Base-by-base conservation (phyloP, 1,139 yeast genomes). In the Kodamaea sp. region DNA sequence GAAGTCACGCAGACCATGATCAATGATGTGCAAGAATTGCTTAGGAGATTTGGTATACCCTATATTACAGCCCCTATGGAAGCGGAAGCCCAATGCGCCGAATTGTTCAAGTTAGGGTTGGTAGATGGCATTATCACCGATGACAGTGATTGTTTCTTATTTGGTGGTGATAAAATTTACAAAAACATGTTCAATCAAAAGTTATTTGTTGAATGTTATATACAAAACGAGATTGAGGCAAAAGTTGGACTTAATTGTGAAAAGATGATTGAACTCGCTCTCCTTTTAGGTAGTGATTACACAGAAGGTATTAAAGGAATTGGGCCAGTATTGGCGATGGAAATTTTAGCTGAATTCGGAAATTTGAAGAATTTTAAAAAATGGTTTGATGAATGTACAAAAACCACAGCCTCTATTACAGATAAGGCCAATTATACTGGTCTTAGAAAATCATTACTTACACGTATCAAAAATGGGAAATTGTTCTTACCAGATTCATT, bases 21-120 rank as follows among this genome's bases (percentile, higher is more conserved):
- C 20, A 71, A 73, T 33, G 97, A 92, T 55, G 94, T 95, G 8
- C 97, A 92, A 59, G 96, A 88, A 45, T 67, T 94, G 30, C 67
- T 94, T 5, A 76, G 83, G 27, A 60, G 94, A 40, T 94, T 94
- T 66, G 98, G 98, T 1, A 84, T 92, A 8, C 98, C 98, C 0
- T 92, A 79, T 51, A 76, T 92, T 6, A 87, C 96, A 0, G 97
- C 97, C 0, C 97, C 97, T 0, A 88, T 87, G 88, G 98, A 92
- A 62, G 98, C 98, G 1, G 98, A 92, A 65, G 97, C 97, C 0
- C 98, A 92, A 55, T 92, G 98, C 62, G 97, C 96, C 0, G 87
- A 82, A 48, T 63, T 92, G 8, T 62, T 78, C 36, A 60, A 63
- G 23, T 59, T 88, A 11, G 78, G 77, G 0, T 68, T 92, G 22